Conservation (phyloP, 2,329 filamentous ascomycete genomes). For the Aspergillus arachidicola region DNA sequence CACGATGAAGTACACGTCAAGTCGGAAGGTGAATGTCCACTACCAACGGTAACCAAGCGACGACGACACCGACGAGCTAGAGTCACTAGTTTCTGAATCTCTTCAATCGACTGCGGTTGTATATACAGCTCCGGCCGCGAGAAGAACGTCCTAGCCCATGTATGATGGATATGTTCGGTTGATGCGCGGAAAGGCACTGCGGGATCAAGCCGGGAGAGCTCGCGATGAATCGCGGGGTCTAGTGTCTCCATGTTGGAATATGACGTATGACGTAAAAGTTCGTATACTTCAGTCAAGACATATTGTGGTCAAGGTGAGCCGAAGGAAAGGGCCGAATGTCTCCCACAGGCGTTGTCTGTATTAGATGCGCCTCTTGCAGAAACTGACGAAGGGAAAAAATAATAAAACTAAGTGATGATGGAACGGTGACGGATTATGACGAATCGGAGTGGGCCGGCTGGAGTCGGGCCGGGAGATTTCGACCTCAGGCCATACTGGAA, state of each 20-base stretch:
- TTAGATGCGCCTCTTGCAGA: background rate
- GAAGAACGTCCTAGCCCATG: slow-evolving; percentile 92
- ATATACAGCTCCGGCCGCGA: slow-evolving; percentile 89
- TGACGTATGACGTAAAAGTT: background rate
- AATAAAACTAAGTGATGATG: slow-evolving; percentile 4
- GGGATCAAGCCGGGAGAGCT: slow-evolving; percentile 62
- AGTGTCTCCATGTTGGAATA: slow-evolving; percentile 27
- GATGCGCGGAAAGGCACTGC: slow-evolving; percentile 75
- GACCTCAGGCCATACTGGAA: background rate
- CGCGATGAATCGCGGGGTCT: slow-evolving; percentile 53
- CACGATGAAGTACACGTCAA: slow-evolving; percentile 91
- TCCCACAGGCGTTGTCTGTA: background rate
- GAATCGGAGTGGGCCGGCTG: slow-evolving; percentile 10
- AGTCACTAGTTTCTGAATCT: slow-evolving; percentile 81
- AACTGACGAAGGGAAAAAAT: background rate
- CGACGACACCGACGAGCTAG: slow-evolving; percentile 80
- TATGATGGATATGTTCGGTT: slow-evolving; percentile 75
- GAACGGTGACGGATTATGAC: background rate
- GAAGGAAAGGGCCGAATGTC: background rate
- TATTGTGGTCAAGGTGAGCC: background rate
- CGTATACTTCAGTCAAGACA: slow-evolving; percentile 9
- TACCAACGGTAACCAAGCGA: slow-evolving; percentile 83
- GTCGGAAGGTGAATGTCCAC: slow-evolving; percentile 87
- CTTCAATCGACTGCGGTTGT: slow-evolving; percentile 74
- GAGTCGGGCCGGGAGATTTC: background rate